These are phyloP conservation scores for Pseudogymnoascus sp. DNA, from an alignment of 2,329 filamentous ascomycete species.

Conservation along the genomic window DNA sequence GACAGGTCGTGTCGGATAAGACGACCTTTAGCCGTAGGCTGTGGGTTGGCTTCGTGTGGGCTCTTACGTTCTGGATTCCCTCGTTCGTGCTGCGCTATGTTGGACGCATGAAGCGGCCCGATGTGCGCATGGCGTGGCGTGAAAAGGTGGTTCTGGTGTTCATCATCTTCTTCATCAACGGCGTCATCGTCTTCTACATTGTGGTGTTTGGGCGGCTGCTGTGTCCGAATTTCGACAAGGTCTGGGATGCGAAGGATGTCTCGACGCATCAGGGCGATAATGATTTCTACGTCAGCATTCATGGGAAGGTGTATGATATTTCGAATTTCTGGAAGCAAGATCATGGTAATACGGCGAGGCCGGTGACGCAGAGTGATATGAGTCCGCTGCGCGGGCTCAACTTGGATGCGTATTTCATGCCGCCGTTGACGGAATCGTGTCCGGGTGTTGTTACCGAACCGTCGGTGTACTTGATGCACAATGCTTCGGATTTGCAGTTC, in stretches of 20 bases:
- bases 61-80: constrained; percentile 87
- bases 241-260: constrained; percentile 68
- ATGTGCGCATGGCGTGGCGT: constrained; percentile 94
- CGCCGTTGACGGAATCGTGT: constrained; percentile 69
- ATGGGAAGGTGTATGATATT: constrained; percentile 86
- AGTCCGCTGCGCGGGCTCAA: constrained; percentile 66
- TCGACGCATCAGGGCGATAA: constrained; percentile 58
- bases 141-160: constrained; percentile 83
- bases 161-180: constrained; percentile 77
- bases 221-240: constrained; percentile 88
- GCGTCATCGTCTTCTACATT: constrained; percentile 81
- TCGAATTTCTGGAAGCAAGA: constrained; percentile 77
- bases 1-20: constrained; percentile 63
- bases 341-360: constrained; percentile 66
- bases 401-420: constrained; percentile 76
- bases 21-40: constrained; percentile 56
- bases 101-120: constrained; percentile 93
- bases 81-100: constrained; percentile 72
- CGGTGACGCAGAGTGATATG: constrained; percentile 58
- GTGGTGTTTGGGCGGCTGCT: constrained; percentile 74
- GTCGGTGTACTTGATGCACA: constrained; percentile 15
- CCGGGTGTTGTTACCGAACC: constrained; percentile 57
- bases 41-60: constrained; percentile 81
- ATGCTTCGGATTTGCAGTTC: neutral
- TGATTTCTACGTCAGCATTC: constrained; percentile 82